Evolutionary conservation across 768 basidiomycete species (phyloP).

Genomic region (Boletus eberwhitei): DNA sequence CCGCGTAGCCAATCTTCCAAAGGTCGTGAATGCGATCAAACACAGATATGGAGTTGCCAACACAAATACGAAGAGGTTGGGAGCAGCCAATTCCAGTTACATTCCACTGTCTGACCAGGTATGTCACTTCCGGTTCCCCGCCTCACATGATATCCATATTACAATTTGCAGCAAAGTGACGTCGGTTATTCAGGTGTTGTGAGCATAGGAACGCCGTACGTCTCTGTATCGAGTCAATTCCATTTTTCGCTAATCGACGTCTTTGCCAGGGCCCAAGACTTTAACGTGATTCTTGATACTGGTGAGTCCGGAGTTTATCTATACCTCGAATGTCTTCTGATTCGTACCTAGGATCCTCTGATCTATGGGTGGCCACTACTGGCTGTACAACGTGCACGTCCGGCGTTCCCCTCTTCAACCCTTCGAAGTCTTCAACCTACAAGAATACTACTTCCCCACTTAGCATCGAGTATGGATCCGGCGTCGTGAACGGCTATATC

Average conservation of each 20-base stretch:
- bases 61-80: constrained; percentile 25
- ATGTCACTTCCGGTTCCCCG: constrained; percentile 6
- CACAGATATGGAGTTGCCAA: constrained; percentile 41
- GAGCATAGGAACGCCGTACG: constrained; percentile 60
- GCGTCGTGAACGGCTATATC: constrained; percentile 52
- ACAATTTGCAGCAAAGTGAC: constrained; percentile 40
- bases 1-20: constrained; percentile 32
- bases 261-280: constrained; percentile 52
- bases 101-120: constrained; percentile 42
- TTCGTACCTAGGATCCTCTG: constrained; percentile 44
- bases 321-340: background rate
- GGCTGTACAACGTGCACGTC: constrained; percentile 41
- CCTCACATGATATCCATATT: background rate
- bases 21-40: constrained; percentile 41
- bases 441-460: constrained; percentile 22
- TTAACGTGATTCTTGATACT: constrained; percentile 82
- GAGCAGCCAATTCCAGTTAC: constrained; percentile 24
- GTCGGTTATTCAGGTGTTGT: constrained; percentile 53
- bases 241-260: background rate
- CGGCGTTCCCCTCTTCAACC: constrained; percentile 42
- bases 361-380: constrained; percentile 75
- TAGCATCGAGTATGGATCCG: constrained; percentile 65
- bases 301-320: constrained; percentile 33
- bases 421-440: constrained; percentile 39
- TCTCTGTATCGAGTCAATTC: constrained; percentile 7